Evolutionary conservation across 2,329 filamentous ascomycete genomes (phyloP), one percentile per base, ranked within the genome.

Genomic region (Aureobasidium vineae): DNA sequence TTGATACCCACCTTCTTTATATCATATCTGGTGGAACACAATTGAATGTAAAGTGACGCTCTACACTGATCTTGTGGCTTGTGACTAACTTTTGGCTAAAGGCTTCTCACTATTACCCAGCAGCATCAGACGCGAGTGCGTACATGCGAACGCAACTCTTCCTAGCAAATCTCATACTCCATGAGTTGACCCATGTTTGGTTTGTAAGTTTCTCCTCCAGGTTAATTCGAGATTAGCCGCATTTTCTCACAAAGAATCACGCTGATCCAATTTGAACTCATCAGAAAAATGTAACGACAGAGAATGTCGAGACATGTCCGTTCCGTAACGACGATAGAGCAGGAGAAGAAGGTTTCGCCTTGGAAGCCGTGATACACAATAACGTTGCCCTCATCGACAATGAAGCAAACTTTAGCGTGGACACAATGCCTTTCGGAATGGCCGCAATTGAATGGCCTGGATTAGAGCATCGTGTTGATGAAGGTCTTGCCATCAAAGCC

Each of bases 151-250:
- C 36, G 8, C 36, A 56, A n/a, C 23, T 56, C 6, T 5, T 38
- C 4, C 36, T 56, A 23, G 53, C 53, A 40, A 40, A 26, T 7
- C 4, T 38, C 19, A 26, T 56, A 26, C 13, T 56, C 2, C 53
- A 56, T 23, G 53, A 56, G 10, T 2, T 56, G 53, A 56, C 33
- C 6, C 53, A 56, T n/a, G 53, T n/a, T 41, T 56, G 53, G 53
- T 56, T 56, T 28, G 33, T 56, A 38, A 36, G 50, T 36, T 7
- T 13, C n/a, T 2, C 1, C 50, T 19, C n/a, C 5, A 6, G n/a
- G 1, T 23, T 10, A 11, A 33, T 11, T 2, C 7, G 33, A 10
- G 21, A 50, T 10, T 1, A 45, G 19, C 21, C 23, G 2, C 7
- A 28, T 31, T 5, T 50, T 21, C 15, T 21, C 13, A 6, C 6